Conservation (phyloP, 2,329 filamentous ascomycete genomes). For the Fusarium nisikadoi region DNA sequence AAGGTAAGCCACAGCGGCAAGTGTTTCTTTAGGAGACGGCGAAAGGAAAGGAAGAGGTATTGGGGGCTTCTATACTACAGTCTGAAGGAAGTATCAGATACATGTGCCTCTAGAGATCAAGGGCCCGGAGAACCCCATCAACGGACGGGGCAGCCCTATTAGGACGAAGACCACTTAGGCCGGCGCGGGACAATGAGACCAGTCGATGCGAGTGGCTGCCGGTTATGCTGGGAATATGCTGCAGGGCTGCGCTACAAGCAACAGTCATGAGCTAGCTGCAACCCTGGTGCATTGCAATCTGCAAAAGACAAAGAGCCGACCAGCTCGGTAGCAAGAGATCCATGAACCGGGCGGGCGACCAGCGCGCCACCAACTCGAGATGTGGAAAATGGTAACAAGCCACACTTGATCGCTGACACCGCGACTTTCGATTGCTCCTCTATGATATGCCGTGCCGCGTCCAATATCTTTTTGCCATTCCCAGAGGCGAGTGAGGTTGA, state of each 20-base stretch:
- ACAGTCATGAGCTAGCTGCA: slow-evolving; percentile 26
- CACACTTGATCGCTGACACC: slow-evolving; percentile 26
- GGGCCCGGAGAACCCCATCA: slow-evolving; percentile 33
- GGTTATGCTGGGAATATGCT: slow-evolving; percentile 20
- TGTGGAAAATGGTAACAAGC: slow-evolving; percentile 31
- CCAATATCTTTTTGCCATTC: slow-evolving; percentile 22
- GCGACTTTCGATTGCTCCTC: slow-evolving; percentile 11
- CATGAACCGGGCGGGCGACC: slow-evolving; percentile 15
- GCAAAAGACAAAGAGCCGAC: slow-evolving; percentile 27
- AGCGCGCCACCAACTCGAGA: slow-evolving; percentile 34
- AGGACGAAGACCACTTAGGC: slow-evolving; percentile 28
- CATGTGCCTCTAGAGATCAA: slow-evolving; percentile 29
- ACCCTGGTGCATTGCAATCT: slow-evolving; percentile 30
- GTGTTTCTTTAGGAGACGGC: slow-evolving; percentile 30
- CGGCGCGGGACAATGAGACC: slow-evolving; percentile 25
- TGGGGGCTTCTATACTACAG: slow-evolving; percentile 35
- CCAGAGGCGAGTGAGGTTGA: slow-evolving; percentile 25
- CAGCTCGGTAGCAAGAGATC: slow-evolving; percentile 14
- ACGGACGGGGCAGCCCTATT: slow-evolving; percentile 41
- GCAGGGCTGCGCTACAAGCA: slow-evolving; percentile 37
- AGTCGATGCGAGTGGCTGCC: slow-evolving; percentile 30
- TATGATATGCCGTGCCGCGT: background rate
- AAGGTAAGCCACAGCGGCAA: slow-evolving; percentile 37
- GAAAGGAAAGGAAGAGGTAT: slow-evolving; percentile 25
- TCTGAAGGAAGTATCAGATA: slow-evolving; percentile 38